phyloP scores from a whole-genome alignment of 805 yeast species.

The Grigorovia jiainica region DNA sequence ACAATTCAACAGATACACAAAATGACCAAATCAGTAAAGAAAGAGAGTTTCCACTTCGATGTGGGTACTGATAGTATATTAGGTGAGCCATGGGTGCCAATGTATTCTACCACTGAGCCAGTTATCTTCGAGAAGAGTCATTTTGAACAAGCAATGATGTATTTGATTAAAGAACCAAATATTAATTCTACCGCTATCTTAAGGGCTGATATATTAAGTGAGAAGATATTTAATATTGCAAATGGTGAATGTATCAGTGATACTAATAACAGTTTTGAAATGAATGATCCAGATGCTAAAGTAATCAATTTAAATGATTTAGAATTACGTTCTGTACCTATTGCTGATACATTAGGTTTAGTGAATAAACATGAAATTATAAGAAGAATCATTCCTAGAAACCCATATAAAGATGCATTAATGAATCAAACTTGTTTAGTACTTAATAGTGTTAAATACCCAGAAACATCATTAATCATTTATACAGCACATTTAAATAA shows the following conservation, averaged over 20 bases:
- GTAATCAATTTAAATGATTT: conserved; percentile 34
- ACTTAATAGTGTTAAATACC: conserved; percentile 23
- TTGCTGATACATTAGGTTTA: conserved; percentile 18
- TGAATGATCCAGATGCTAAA: conserved; percentile 16
- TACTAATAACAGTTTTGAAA: not conserved
- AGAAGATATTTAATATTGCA: conserved; percentile 32
- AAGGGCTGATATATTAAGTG: conserved; percentile 72
- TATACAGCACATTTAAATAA: conserved; percentile 67
- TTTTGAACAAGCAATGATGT: conserved; percentile 68
- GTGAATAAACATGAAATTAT: conserved; percentile 44
- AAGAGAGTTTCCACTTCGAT: not conserved
- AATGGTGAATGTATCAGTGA: conserved; percentile 5
- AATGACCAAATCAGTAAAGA: conserved; percentile 3
- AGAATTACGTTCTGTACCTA: conserved; percentile 27
- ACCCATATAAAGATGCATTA: conserved; percentile 74
- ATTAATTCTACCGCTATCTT: conserved; percentile 86
- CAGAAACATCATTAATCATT: conserved; percentile 45
- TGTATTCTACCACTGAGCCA: conserved; percentile 17
- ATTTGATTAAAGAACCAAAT: conserved; percentile 73
- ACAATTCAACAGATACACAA: not conserved
- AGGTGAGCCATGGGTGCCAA: conserved; percentile 23
- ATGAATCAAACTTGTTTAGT: conserved; percentile 77
- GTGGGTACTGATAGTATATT: conserved; percentile 12
- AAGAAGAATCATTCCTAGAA: conserved; percentile 85
- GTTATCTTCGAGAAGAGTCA: conserved; percentile 33